Evolutionary conservation across 805 yeast genomes (phyloP), one percentile per base, ranked within the genome.

Genomic region (Monosporozyma unispora): DNA sequence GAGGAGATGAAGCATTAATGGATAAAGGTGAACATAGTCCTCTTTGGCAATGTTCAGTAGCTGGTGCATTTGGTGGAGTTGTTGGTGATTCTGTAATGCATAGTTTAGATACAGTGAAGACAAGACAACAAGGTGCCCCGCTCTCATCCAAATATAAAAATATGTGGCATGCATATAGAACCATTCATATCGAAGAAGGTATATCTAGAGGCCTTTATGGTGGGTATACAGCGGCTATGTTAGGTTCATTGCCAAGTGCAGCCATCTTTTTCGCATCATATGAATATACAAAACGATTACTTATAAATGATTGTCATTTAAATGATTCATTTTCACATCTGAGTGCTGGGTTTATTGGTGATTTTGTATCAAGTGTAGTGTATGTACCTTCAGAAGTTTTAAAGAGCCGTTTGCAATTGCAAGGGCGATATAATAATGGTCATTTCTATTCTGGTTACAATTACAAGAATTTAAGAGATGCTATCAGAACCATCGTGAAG

Each of bases 341-440:
- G 47, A 70, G 80, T 1, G 90, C 96, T 1, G 99, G 99, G 0
- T 81, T 93, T 48, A 58, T 90, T n/a, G 99, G 98, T 25, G 99
- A 93, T 66, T 75, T 93, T 51, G 90, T 87, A 3, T 84, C 93
- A 21, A 84, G 95, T 57, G 66, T 93, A 6, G 82, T 87, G 33
- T 93, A 91, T 59, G 99, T 93, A 9, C 99, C 99, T 5, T 81
- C 90, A 27, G 99, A 93, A 63, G 98, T 93, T 7, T 68, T 93
- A 48, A 93, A 93, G 64, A 89, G 99, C 7, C 75, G 99, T 58
- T 68, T 93, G 42, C 99, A 93, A 69, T 72, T 93, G 46, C 99
- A 93, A 68, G 98, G 98, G 0, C 76, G 82, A 31, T 76, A 78
- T 67, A 88, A 90, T 67, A 91, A 90, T 63, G 37, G 25, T 19